Base-by-base conservation (phyloP, 768 basidiomycete species). In the Collybia sordida region DNA sequence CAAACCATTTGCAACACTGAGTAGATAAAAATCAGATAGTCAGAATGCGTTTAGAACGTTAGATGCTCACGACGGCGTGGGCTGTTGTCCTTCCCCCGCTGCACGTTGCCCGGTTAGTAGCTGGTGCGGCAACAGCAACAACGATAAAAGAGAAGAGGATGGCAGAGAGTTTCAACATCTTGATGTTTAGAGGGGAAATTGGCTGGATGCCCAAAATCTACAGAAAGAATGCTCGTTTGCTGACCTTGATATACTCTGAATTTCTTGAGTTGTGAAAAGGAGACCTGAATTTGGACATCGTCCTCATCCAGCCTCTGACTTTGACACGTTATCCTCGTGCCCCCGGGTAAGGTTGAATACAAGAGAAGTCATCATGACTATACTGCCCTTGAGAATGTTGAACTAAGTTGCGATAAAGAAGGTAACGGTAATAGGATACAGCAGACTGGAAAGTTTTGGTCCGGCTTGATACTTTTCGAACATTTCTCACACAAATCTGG, bases 1-100 rank as follows among this genome's bases (percentile, higher is more conserved):
- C 59, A 49, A 67, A 69, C 63, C 65, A 70, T n/a, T 56, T 46
- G 54, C 68, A 70, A 48, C 69, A 70, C 48, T 60, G 37, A 21
- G 14, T 6, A n/a, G 23, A 14, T 6, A 11, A n/a, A 45, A n/a
- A 23, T 3, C 22, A 22, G 12, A 17, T 6, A 27, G 7, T 8
- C 9, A 21, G 2, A 6, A 15, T 19, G 22, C 12, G 43, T 18
- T 15, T n/a, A 7, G 5, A 36, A 4, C 15, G 3, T 3, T 6
- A 6, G 15, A 19, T 12, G 42, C 51, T 21, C 41, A 57, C 58
- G 8, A 27, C 27, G 0, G 50, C 49, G 36, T 54, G 41, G 5
- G 50, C 28, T 1, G 59, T 52, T 3, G 53, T 53, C 45, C 56
- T 51, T 25, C 62, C 62, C 7, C 53, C 47, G 49, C 52, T 56